Evolutionary conservation across 257 asterid species (phyloP), one percentile per base, ranked within the genome.

Genomic region (Craterostigma plantagineum): DNA sequence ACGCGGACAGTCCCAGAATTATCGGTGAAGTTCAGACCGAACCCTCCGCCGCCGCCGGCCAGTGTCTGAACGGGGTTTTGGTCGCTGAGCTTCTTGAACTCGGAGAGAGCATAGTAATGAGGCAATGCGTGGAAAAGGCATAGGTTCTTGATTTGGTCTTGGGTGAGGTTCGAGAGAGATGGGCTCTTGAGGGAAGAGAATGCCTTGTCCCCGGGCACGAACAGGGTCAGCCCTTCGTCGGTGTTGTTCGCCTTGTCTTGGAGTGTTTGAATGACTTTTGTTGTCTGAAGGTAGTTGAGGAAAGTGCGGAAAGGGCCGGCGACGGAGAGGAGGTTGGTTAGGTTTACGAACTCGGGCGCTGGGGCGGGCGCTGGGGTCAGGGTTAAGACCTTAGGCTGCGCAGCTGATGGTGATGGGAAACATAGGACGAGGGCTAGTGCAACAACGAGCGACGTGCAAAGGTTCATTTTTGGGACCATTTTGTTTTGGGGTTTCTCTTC

Each of bases 321-420:
- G 33, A 65, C 81, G 3, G 92, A 64, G 4, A 84, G 71, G 33
- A 84, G 57, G 39, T 72, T 67, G 0, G 80, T 75, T 27, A 84
- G 76, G 67, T 84, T 73, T 39, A 73, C 92, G 35, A 53, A 55
- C 7, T 68, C 85, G 0, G 76, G 72, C 1, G 72, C 83, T 3
- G 95, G 93, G 0, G 93, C 95, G 0, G 92, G 90, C 0, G 90
- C 92, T 1, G 95, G 95, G 0, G 85, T 49, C 1, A 76, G 85
- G 18, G 59, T 43, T 8, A 50, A 33, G 7, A 33, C 49, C 16
- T 73, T 62, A 18, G 68, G 41, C 16, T 23, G 70, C 11, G 75
- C 77, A 34, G 59, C 34, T 7, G 58, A 67, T 0, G 73, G 15
- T 46, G 67, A 42, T 46, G 73, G 46, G 9, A 56, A 53, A 23